These are phyloP conservation scores for Chalaropsis thielavioides DNA, from an alignment of 2,329 filamentous ascomycete species.

Conservation along the genomic window DNA sequence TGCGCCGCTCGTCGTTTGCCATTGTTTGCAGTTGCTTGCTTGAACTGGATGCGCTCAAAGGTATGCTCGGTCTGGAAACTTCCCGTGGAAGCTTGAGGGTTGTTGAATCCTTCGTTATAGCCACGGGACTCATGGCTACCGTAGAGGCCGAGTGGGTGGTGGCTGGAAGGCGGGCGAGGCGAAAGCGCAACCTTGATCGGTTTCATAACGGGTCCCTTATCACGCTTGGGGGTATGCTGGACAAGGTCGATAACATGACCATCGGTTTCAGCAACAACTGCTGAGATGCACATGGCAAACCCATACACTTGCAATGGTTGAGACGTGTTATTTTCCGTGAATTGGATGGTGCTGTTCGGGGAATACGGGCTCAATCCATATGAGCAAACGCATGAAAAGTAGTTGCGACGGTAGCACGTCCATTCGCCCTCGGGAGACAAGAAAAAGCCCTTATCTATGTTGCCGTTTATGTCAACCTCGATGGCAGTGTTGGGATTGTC, in stretches of 20 bases:
- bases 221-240: slow-evolving; percentile 81
- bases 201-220: slow-evolving; percentile 68
- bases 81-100: slow-evolving; percentile 23
- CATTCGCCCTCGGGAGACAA: slow-evolving; percentile 59
- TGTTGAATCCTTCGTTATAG: slow-evolving; percentile 20
- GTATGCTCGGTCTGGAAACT: slow-evolving; percentile 39
- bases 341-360: slow-evolving; percentile 33
- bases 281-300: slow-evolving; percentile 74
- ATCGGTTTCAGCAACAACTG: slow-evolving; percentile 61
- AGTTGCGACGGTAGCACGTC: slow-evolving; percentile 87
- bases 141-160: slow-evolving; percentile 34
- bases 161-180: slow-evolving; percentile 46
- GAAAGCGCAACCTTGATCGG: slow-evolving; percentile 55
- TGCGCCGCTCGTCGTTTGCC: slow-evolving; percentile 80
- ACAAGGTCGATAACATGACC: slow-evolving; percentile 71
- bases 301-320: slow-evolving; percentile 52
- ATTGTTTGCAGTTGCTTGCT: slow-evolving; percentile 86
- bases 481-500: slow-evolving; percentile 38
- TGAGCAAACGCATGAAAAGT: slow-evolving; percentile 73
- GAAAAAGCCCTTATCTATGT: slow-evolving; percentile 85
- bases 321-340: slow-evolving; percentile 36
- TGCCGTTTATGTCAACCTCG: slow-evolving; percentile 59
- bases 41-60: slow-evolving; percentile 89
- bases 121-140: slow-evolving; percentile 24
- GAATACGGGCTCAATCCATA: slow-evolving; percentile 51